These are phyloP conservation scores for Farysia itapuensis DNA, from an alignment of 1,284 basidiomycete species.

Conservation along the genomic window DNA sequence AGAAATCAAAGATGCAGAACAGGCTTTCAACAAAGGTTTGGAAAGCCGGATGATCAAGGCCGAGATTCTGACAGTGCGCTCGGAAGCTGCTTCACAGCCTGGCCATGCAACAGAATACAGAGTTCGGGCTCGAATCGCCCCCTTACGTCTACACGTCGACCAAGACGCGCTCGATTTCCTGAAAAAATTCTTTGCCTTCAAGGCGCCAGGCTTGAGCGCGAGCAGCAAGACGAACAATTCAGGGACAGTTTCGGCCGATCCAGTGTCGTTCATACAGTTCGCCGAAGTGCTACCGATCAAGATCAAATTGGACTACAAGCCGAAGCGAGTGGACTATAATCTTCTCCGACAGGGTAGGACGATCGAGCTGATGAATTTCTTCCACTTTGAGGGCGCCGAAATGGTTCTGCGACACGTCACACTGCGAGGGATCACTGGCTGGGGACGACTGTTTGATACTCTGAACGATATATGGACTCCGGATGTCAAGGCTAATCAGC, in stretches of 20 bases:
- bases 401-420: slow-evolving; percentile 95
- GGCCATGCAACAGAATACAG: slow-evolving; percentile 67
- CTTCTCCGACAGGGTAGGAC: slow-evolving; percentile 79
- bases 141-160: slow-evolving; percentile 88
- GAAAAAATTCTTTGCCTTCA: slow-evolving; percentile 92
- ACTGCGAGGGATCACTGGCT: slow-evolving; percentile 83
- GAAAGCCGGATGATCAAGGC: slow-evolving; percentile 90
- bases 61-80: slow-evolving; percentile 65
- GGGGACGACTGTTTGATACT: slow-evolving; percentile 81
- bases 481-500: slow-evolving; percentile 96
- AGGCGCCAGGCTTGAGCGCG: slow-evolving; percentile 61
- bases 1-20: slow-evolving; percentile 27
- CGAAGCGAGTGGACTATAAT: slow-evolving; percentile 89
- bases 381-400: slow-evolving; percentile 98
- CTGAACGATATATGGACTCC: slow-evolving; percentile 98
- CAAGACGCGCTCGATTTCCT: slow-evolving; percentile 98
- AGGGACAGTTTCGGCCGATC: slow-evolving; percentile 1
- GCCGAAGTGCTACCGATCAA: slow-evolving; percentile 81
- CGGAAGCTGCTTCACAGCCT: slow-evolving; percentile 59
- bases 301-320: slow-evolving; percentile 96
- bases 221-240: slow-evolving; percentile 1
- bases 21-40: slow-evolving; percentile 71
- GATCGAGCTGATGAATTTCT: slow-evolving; percentile 99
- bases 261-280: slow-evolving; percentile 63
- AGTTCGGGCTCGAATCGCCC: slow-evolving; percentile 66